Evolutionary conservation across 495 filamentous ascomycete species (phyloP).

Genomic region (Staphylotrichum tortipilum): DNA sequence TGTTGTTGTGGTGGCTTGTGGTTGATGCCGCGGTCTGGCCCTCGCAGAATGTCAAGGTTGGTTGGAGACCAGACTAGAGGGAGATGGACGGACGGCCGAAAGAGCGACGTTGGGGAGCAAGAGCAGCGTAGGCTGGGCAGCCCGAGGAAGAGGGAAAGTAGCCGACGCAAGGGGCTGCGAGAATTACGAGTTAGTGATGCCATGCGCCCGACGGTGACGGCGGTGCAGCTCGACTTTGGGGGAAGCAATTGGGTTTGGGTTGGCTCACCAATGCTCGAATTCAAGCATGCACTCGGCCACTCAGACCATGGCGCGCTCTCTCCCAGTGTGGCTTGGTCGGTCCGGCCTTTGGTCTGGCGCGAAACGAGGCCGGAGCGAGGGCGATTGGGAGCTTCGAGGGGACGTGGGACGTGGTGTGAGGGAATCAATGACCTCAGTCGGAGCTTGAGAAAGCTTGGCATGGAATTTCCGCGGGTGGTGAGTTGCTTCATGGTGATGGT

Average conservation of each 20-base stretch:
- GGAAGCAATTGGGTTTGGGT: background rate
- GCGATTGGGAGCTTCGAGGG: background rate
- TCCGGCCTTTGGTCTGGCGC: background rate
- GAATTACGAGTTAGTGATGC: background rate
- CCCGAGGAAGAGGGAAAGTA: no score
- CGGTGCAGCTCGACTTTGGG: background rate
- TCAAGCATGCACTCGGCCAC: background rate
- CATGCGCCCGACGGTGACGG: background rate
- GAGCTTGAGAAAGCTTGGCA: constrained; percentile 1
- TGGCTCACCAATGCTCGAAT: background rate
- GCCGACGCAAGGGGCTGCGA: no score
- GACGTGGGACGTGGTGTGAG: no score
- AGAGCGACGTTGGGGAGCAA: no score
- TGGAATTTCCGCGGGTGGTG: background rate
- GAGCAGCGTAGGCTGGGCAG: no score
- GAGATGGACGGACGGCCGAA: no score
- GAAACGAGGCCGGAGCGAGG: background rate
- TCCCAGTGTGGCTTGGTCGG: background rate
- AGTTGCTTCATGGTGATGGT: background rate
- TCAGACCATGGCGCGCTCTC: background rate
- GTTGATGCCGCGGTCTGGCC: no score
- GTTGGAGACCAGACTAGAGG: no score
- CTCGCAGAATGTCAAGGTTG: no score
- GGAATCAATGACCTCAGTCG: background rate
- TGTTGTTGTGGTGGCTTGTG: no score